A percentile compares a stretch with the other conserved stretches of the same genome.
Conservation (phyloP, 2,329 filamentous ascomycete genomes). For the Fusarium cyanostomum region DNA sequence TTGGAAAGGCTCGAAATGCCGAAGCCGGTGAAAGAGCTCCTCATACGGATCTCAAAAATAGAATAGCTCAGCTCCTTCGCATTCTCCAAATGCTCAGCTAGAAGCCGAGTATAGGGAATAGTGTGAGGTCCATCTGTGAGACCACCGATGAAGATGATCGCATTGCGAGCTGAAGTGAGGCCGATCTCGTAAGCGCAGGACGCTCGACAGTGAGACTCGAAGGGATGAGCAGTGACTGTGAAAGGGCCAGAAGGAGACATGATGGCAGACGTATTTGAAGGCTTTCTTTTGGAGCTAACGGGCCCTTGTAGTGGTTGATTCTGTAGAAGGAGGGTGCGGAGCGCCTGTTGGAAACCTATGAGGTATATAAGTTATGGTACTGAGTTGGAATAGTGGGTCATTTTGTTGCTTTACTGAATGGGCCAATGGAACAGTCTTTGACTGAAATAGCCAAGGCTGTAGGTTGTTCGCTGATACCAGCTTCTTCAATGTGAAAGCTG, state of each 20-base stretch:
- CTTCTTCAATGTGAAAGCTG: neutral
- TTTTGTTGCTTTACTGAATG: slow-evolving; percentile 1
- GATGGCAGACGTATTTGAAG: neutral
- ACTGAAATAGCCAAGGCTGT: neutral
- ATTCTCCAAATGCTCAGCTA: slow-evolving; percentile 56
- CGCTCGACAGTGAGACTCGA: slow-evolving; percentile 51
- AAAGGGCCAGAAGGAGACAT: slow-evolving; percentile 50
- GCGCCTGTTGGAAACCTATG: neutral
- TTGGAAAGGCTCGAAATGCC: slow-evolving; percentile 60
- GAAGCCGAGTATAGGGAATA: slow-evolving; percentile 62
- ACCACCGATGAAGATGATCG: slow-evolving; percentile 75
- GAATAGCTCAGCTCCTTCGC: slow-evolving; percentile 56
- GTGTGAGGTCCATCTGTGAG: slow-evolving; percentile 75
- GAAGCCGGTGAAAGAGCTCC: slow-evolving; percentile 63
- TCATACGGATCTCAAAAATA: slow-evolving; percentile 65
- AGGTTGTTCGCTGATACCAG: neutral
- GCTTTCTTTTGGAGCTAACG: neutral
- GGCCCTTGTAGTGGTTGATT: slow-evolving; percentile 1
- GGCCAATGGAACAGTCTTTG: neutral
- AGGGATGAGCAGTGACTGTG: slow-evolving; percentile 57
- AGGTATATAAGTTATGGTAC: slow-evolving; percentile 18
- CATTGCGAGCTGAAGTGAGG: slow-evolving; percentile 58
- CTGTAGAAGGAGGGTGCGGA: neutral
- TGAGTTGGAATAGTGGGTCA: neutral
- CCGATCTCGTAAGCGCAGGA: slow-evolving; percentile 61